A percentile compares a stretch with the other conserved stretches of the same genome.
These are phyloP conservation scores for Zygoascus meyerae DNA, from an alignment of 1,139 yeast species.

Conservation along the genomic window DNA sequence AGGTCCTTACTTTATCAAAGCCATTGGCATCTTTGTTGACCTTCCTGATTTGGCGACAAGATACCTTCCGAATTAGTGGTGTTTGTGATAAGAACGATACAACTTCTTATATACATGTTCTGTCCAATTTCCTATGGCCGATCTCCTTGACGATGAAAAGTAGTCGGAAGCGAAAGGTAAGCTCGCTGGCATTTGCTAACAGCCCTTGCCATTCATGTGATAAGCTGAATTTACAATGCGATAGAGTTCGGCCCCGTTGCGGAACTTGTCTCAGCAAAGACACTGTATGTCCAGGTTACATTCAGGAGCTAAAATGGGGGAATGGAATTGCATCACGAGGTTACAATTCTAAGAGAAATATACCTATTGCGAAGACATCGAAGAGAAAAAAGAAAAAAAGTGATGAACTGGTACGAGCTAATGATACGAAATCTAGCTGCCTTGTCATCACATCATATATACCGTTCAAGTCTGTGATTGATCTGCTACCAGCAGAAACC, in stretches of 20 bases:
- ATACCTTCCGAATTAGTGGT: too few relatives aligned
- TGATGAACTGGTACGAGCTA: too few relatives aligned
- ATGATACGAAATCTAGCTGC: too few relatives aligned
- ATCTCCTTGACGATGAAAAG: not conserved
- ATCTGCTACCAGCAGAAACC: too few relatives aligned
- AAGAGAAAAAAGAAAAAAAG: not conserved
- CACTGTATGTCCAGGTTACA: not conserved
- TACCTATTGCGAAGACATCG: not conserved
- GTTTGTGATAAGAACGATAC: too few relatives aligned
- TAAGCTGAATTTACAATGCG: not conserved
- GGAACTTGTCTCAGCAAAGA: not conserved
- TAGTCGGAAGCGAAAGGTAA: not conserved
- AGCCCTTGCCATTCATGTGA: conserved; percentile 1
- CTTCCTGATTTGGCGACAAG: too few relatives aligned
- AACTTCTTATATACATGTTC: too few relatives aligned
- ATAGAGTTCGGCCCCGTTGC: conserved; percentile 4
- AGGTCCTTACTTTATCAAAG: too few relatives aligned
- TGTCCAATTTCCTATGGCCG: too few relatives aligned
- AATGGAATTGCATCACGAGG: conserved; percentile 5
- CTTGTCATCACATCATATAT: too few relatives aligned
- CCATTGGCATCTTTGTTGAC: too few relatives aligned
- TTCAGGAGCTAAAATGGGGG: conserved; percentile 3
- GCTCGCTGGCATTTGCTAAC: conserved; percentile 1
- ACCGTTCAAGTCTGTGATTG: too few relatives aligned
- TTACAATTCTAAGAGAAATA: not conserved